Conservation (phyloP, 2,329 filamentous ascomycete genomes). For the Arthroderma sp. region DNA sequence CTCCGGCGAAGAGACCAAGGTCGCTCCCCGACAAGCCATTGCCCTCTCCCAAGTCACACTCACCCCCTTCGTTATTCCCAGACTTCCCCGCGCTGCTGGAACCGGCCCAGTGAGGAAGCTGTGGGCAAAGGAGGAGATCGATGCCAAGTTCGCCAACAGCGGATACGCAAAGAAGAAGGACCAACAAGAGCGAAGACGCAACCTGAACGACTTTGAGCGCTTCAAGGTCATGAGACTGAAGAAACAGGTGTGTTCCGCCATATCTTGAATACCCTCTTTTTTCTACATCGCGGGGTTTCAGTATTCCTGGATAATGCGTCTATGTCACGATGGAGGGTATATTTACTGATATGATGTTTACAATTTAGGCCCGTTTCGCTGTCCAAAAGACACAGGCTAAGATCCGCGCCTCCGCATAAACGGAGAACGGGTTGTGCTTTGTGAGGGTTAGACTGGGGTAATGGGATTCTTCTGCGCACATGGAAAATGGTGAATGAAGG, state of each 20-base stretch:
- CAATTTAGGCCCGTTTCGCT: slow-evolving; percentile 65
- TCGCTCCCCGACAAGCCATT: slow-evolving; percentile 76
- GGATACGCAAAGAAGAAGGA: slow-evolving; percentile 89
- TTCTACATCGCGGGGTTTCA: not conserved
- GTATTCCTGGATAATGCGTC: not conserved
- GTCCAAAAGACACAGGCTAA: slow-evolving; percentile 93
- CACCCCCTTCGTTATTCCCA: slow-evolving; percentile 75
- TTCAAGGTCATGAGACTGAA: slow-evolving; percentile 99
- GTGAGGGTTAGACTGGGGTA: slow-evolving; percentile 27
- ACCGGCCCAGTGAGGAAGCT: slow-evolving; percentile 69
- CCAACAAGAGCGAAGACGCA: slow-evolving; percentile 73
- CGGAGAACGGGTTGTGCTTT: slow-evolving; percentile 27
- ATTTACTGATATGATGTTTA: slow-evolving; percentile 1
- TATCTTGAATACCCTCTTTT: not conserved
- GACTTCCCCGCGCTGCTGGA: slow-evolving; percentile 74
- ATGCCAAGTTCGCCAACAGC: slow-evolving; percentile 83
- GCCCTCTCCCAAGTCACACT: slow-evolving; percentile 73
- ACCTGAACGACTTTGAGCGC: slow-evolving; percentile 94
- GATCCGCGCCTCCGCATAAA: slow-evolving; percentile 60
- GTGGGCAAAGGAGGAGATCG: slow-evolving; percentile 86
- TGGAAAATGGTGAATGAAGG: slow-evolving; percentile 3
- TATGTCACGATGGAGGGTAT: not conserved
- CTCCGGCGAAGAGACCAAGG: slow-evolving; percentile 63
- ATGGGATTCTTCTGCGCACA: slow-evolving; percentile 6
- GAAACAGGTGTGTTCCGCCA: slow-evolving; percentile 66